Conservation (phyloP, 164 flowering plant species). For the Vitis rotundifolia region DNA sequence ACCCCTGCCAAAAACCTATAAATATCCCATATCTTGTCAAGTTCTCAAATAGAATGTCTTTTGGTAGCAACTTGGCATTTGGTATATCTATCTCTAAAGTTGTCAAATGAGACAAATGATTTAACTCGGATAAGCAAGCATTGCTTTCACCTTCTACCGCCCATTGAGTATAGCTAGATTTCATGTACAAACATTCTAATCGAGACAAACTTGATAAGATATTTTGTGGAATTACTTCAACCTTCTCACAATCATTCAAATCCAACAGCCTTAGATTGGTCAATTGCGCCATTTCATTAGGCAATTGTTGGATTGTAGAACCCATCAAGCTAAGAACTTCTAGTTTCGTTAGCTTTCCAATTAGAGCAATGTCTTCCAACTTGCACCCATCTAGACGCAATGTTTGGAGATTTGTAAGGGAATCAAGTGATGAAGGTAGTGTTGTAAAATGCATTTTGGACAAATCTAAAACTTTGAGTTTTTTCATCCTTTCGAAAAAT, state of each 20-base stretch:
- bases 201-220: constrained; percentile 12
- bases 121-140: background rate
- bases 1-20: background rate
- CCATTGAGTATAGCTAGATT: constrained; percentile 6
- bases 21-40: constrained; percentile 1
- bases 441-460: background rate
- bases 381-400: background rate
- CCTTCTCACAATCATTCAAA: constrained; percentile 2
- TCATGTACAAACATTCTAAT: constrained; percentile 25
- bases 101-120: background rate
- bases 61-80: background rate
- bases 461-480: constrained; percentile 20
- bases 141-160: background rate
- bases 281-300: constrained; percentile 17
- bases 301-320: constrained; percentile 10
- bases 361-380: no score
- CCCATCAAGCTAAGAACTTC: background rate
- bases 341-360: no score
- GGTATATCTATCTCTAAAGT: background rate
- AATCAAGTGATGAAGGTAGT: constrained; percentile 1
- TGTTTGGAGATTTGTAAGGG: constrained; percentile 11
- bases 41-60: background rate
- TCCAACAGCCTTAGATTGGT: constrained; percentile 13
- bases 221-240: constrained; percentile 12
- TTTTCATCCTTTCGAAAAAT: constrained; percentile 12